Evolutionary conservation across 192 early-diverging fungal species (phyloP).

Genomic region (Coemansia sp.): DNA sequence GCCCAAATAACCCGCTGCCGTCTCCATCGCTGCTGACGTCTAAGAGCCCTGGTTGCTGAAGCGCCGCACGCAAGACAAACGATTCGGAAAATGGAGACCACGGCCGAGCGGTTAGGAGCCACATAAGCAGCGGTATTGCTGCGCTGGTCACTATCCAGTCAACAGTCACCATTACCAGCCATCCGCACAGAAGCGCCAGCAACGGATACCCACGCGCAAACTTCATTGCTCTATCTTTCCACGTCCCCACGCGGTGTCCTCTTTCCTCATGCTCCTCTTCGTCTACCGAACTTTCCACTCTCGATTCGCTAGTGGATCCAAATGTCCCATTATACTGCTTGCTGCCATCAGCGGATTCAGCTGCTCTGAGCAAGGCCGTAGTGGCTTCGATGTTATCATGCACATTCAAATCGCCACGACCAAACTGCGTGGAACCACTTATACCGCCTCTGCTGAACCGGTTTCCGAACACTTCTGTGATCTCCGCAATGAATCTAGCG

Average conservation of each 20-base stretch:
- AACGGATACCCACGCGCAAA: conserved; percentile 35
- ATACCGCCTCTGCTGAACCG: not conserved
- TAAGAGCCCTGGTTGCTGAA: conserved; percentile 5
- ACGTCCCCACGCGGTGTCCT: not conserved
- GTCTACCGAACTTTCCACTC: not conserved
- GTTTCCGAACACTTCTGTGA: conserved; percentile 43
- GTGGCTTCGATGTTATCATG: not conserved
- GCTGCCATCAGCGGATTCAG: not conserved
- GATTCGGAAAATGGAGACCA: conserved; percentile 28
- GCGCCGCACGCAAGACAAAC: conserved; percentile 17
- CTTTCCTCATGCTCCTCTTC: not conserved
- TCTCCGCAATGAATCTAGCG: conserved; percentile 27
- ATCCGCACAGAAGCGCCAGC: conserved; percentile 19
- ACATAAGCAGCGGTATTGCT: conserved; percentile 20
- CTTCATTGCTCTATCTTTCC: not conserved
- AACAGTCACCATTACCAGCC: conserved; percentile 20
- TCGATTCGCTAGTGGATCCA: not conserved
- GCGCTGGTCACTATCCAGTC: conserved; percentile 44
- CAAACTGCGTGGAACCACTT: not conserved
- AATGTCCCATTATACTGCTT: not conserved
- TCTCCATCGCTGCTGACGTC: conserved; percentile 2
- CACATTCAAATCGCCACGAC: not conserved
- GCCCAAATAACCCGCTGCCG: not conserved
- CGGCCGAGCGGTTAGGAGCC: conserved; percentile 19
- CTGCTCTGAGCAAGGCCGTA: not conserved